Evolutionary conservation across 768 basidiomycete genomes (phyloP), one percentile per base, ranked within the genome.

Genomic region (Antrodiella citrinella): DNA sequence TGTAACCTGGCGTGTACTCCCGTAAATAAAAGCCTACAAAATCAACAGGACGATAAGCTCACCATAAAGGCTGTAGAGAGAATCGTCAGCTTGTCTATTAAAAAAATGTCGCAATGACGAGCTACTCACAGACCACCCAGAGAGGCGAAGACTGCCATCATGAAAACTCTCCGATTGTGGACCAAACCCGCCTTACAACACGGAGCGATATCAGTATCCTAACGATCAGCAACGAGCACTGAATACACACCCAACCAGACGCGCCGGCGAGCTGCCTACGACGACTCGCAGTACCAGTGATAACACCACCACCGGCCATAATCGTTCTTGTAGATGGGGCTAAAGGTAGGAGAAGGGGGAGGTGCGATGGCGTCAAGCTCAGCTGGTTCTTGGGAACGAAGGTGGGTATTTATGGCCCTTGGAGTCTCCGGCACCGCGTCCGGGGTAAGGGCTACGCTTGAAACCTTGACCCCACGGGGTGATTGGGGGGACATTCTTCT

Each of bases 61-160:
- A 80, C 81, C 81, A 70, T 84, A 84, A 20, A 84, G 69, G 45
- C 81, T 87, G 65, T 22, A 55, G n/a, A 44, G 26, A n/a, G n/a
- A n/a, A n/a, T n/a, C n/a, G n/a, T n/a, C n/a, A n/a, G n/a, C n/a
- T n/a, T n/a, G n/a, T n/a, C n/a, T n/a, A n/a, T 13, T 41, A 47
- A 44, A 15, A 26, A 21, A 38, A 25, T n/a, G 10, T 1, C 19
- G 38, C 44, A 26, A n/a, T n/a, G 44, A 54, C 35, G n/a, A 15
- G 21, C 26, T 18, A 72, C 82, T 58, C 68, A 82, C 74, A 91
- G 65, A 58, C 86, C 86, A 62, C 88, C 88, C 19, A 89, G 70
- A 12, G 85, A 87, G 2, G 86, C 87, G 58, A 89, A 91, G 18
- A 86, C 75, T 12, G 87, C 80, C 47, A 87, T 80, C 22, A 74